Conservation (phyloP, 2,329 filamentous ascomycete species). For the Alternaria sp. region DNA sequence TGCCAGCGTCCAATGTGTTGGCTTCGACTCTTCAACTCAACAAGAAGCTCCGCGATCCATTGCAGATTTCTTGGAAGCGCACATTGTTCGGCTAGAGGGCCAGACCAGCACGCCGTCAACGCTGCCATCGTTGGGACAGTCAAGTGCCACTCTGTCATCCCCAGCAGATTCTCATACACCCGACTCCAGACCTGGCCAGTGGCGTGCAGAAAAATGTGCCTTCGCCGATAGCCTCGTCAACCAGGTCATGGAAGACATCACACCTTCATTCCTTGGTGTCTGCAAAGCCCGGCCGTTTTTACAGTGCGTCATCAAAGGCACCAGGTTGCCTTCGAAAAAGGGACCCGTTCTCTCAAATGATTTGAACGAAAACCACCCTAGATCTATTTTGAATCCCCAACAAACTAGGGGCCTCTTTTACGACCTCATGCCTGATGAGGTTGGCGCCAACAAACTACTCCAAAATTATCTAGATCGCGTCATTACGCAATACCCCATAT, state of each 20-base stretch:
- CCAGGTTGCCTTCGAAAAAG: conserved; percentile 45
- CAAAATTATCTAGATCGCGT: conserved; percentile 45
- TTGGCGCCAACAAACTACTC: conserved; percentile 43
- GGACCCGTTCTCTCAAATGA: conserved; percentile 47
- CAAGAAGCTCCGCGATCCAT: conserved; percentile 45
- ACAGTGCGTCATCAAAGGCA: conserved; percentile 48
- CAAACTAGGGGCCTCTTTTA: conserved; percentile 35
- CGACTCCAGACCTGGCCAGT: conserved; percentile 24
- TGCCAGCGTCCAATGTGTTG: conserved; percentile 42
- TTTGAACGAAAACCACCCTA: conserved; percentile 47
- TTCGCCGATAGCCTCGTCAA: conserved; percentile 44
- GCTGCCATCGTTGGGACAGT: conserved; percentile 23
- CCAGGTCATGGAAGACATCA: conserved; percentile 47
- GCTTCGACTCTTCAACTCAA: conserved; percentile 47
- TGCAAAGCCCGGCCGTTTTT: conserved; percentile 43
- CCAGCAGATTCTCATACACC: conserved; percentile 36
- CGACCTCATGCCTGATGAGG: conserved; percentile 40
- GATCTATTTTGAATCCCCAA: conserved; percentile 49
- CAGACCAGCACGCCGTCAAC: conserved; percentile 25
- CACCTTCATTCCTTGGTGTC: conserved; percentile 47
- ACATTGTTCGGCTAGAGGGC: conserved; percentile 41
- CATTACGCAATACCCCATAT: conserved; percentile 50
- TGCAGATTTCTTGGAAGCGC: conserved; percentile 44
- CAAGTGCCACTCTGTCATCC: conserved; percentile 32
- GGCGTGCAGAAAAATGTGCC: conserved; percentile 35